Conservation (phyloP, 768 basidiomycete species). For the Russula dissimulans region DNA sequence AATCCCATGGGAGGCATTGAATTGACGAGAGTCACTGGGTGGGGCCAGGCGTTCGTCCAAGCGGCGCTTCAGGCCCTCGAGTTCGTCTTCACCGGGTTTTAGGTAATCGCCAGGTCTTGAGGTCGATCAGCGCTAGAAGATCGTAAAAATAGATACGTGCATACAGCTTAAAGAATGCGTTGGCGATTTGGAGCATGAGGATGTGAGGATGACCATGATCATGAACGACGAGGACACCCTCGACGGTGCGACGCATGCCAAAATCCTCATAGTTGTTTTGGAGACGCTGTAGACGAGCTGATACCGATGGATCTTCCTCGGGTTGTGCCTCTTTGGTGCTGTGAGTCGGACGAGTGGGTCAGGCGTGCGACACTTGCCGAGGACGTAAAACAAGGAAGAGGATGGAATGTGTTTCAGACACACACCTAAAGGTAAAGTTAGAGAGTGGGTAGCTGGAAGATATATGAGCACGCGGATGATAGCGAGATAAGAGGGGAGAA, state of each 20-base stretch:
- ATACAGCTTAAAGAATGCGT: conserved; percentile 97
- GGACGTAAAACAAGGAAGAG: conserved; percentile 1
- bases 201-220: conserved; percentile 98
- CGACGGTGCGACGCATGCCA: conserved; percentile 93
- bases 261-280: conserved; percentile 96
- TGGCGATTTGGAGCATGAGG: conserved; percentile 96
- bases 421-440: conserved; percentile 86
- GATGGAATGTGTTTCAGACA: conserved; percentile 3
- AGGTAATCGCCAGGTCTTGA: conserved; percentile 94
- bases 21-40: conserved; percentile 59
- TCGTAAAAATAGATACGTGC: conserved; percentile 25
- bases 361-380: conserved; percentile 3
- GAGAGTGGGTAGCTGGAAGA: conserved; percentile 65
- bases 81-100: conserved; percentile 90
- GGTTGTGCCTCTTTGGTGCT: conserved; percentile 96
- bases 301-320: conserved; percentile 94
- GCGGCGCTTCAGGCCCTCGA: conserved; percentile 80
- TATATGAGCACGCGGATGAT: not conserved
- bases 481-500: not conserved
- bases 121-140: not conserved
- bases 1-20: conserved; percentile 64
- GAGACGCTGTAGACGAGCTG: conserved; percentile 85
- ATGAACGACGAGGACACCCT: conserved; percentile 83
- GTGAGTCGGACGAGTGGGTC: not conserved
- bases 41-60: conserved; percentile 87